Conservation (phyloP, 176 grass and related monocot species). For the Microstegium vimineum region DNA sequence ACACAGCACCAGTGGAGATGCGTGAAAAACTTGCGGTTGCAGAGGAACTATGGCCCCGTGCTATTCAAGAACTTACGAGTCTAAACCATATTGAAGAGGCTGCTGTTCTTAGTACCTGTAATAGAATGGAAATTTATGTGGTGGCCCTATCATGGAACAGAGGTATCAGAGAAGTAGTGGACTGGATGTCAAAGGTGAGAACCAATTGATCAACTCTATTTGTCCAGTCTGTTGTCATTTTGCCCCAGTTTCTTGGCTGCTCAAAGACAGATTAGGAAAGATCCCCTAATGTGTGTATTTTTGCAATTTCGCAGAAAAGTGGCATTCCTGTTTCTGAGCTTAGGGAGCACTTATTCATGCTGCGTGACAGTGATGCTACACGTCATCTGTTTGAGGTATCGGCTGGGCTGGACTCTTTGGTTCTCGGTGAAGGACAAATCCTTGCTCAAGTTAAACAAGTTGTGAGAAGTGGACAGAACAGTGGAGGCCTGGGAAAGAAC, state of each 20-base stretch:
- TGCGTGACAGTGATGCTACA: constrained; percentile 76
- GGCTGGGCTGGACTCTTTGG: constrained; percentile 78
- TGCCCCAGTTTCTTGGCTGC: constrained; percentile 15
- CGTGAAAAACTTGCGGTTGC: constrained; percentile 93
- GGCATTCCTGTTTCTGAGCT: constrained; percentile 77
- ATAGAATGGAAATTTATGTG: constrained; percentile 97
- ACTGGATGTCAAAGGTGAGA: constrained; percentile 97
- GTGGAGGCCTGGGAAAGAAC: constrained; percentile 82
- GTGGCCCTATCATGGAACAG: constrained; percentile 94
- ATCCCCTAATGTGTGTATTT: constrained; percentile 15
- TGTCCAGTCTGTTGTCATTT: too few species aligned
- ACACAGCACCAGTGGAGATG: constrained; percentile 94
- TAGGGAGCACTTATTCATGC: constrained; percentile 78
- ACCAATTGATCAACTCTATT: constrained; percentile 8
- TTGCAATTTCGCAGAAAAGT: constrained; percentile 54
- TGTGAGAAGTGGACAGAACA: constrained; percentile 72
- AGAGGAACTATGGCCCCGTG: constrained; percentile 83
- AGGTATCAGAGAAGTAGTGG: constrained; percentile 92
- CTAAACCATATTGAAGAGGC: constrained; percentile 97
- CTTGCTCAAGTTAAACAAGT: constrained; percentile 94
- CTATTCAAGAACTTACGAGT: constrained; percentile 80
- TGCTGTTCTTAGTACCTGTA: constrained; percentile 97
- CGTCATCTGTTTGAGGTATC: constrained; percentile 85
- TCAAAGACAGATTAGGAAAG: constrained; percentile 4
- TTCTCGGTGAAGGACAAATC: constrained; percentile 87